Percentiles rank a stretch among this genome's conserved stretches.
These are phyloP conservation scores for Thyridium curvatum DNA, from an alignment of 2,329 filamentous ascomycete species.

Conservation along the genomic window DNA sequence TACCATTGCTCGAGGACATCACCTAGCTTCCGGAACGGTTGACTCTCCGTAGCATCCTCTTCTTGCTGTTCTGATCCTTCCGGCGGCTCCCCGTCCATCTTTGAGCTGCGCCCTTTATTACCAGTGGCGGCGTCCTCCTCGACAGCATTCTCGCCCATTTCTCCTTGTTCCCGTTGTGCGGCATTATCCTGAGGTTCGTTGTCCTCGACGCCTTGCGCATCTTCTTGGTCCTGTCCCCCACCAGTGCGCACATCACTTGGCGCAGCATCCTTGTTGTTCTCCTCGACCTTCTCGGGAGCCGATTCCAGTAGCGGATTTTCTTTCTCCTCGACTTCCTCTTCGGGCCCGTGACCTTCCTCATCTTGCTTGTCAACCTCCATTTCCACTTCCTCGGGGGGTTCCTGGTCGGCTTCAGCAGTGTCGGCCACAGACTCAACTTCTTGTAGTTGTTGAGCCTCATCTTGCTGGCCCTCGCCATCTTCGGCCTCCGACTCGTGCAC, in stretches of 20 bases:
- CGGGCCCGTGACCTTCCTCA: constrained; percentile 26
- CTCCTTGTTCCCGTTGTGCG: constrained; percentile 60
- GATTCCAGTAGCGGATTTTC: constrained; percentile 16
- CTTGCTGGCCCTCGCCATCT: constrained; percentile 15
- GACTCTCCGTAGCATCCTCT: constrained; percentile 35
- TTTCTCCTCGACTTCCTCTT: constrained; percentile 26
- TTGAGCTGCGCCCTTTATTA: constrained; percentile 52
- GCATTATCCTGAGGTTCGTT: constrained; percentile 54
- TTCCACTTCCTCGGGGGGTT: constrained; percentile 37
- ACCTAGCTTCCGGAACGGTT: constrained; percentile 90
- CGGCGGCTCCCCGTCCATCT: constrained; percentile 36
- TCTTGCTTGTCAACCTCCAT: constrained; percentile 32
- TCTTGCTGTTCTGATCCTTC: constrained; percentile 32
- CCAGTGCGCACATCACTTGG: constrained; percentile 59
- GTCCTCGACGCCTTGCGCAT: constrained; percentile 23
- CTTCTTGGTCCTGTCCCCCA: constrained; percentile 58
- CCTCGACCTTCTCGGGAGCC: constrained; percentile 17
- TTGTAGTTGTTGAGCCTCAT: constrained; percentile 18
- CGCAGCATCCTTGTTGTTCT: constrained; percentile 38
- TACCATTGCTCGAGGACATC: constrained; percentile 93
- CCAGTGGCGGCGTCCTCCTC: constrained; percentile 57
- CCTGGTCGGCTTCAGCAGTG: constrained; percentile 40
- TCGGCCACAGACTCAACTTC: constrained; percentile 11
- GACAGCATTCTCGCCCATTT: constrained; percentile 57
- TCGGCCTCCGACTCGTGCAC: constrained; percentile 24